Evolutionary conservation across 805 yeast species (phyloP), one percentile per base, ranked within the genome.

Genomic region (Starmerella sirachaensis): DNA sequence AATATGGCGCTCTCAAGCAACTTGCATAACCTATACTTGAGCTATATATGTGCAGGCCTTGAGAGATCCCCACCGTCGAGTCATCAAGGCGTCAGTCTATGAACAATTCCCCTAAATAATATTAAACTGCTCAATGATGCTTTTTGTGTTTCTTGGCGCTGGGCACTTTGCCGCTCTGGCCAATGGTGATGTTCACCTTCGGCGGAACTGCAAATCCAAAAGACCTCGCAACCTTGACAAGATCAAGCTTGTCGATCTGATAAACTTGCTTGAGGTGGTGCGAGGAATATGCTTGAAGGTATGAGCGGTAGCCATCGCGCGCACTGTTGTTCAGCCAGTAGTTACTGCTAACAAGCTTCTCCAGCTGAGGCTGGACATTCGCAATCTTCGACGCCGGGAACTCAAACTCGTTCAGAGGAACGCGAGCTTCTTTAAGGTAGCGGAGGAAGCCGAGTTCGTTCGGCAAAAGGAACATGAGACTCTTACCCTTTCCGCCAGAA

Each of bases 211-310:
- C 42, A 63, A 91, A 91, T 8, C 99, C 99, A 60, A 82, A 91
- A 11, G 94, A 79, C 59, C 78, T 82, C 38, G 96, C 98, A 21
- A 91, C 96, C 64, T 88, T 91, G 24, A 77, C 88, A 47, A 91
- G 66, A 59, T 91, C 98, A 44, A 91, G 69, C 63, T 86, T 84
- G 62, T 91, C 97, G 52, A 91, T 84, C 63, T 86, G 93, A 58
- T 91, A 91, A 12, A 91, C 98, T 2, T 95, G 82, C 61, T 91
- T 91, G 61, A 91, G 68, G 55, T 86, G 94, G 62, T 91, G 98
- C 17, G 94, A 80, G 6, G 98, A 86, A 57, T 91, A 91, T 5
- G 98, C 97, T 64, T 91, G 99, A 54, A 91, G 69, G 61, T 91
- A 91, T 2, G 97, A 76, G 58, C 96, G 73, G 66, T 91, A 91